A percentile compares a stretch with the other conserved stretches of the same genome.
These are phyloP conservation scores for Fusarium sp. DNA, from an alignment of 2,329 filamentous ascomycete species.

Conservation along the genomic window DNA sequence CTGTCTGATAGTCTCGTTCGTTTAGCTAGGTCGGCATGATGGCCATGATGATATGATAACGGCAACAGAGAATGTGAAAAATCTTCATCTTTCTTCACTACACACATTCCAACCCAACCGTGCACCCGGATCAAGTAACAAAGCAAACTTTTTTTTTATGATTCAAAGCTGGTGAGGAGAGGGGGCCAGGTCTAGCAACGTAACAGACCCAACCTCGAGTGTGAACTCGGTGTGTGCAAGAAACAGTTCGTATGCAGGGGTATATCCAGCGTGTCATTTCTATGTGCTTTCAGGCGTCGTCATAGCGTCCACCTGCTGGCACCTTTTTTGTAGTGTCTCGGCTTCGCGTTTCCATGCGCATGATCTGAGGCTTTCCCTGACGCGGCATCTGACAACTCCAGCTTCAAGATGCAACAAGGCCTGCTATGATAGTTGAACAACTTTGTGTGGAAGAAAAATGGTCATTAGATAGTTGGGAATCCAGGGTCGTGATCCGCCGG, in stretches of 20 bases:
- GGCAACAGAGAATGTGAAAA: constrained; percentile 21
- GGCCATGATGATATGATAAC: constrained; percentile 13
- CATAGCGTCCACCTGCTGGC: constrained; percentile 43
- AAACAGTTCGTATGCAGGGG: constrained; percentile 51
- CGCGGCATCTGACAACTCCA: constrained; percentile 44
- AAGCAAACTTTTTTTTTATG: constrained; percentile 45
- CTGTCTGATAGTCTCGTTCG: constrained; percentile 6
- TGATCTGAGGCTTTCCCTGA: constrained; percentile 39
- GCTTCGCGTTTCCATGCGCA: constrained; percentile 40
- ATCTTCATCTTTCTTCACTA: constrained; percentile 11
- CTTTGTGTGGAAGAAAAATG: constrained; percentile 43
- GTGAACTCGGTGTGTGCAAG: constrained; percentile 44
- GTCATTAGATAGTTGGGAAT: constrained; percentile 49
- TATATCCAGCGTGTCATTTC: constrained; percentile 52
- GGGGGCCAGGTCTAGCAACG: constrained; percentile 46
- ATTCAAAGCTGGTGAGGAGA: constrained; percentile 48
- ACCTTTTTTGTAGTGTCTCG: constrained; percentile 37
- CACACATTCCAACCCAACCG: constrained; percentile 24
- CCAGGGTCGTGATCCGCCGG: constrained; percentile 33
- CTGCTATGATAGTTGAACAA: constrained; percentile 48
- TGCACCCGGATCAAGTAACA: constrained; percentile 30
- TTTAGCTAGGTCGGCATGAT: constrained; percentile 16
- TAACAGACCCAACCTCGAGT: constrained; percentile 48
- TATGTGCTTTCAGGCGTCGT: constrained; percentile 49
- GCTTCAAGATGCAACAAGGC: constrained; percentile 49